Evolutionary conservation across 768 basidiomycete species (phyloP).

Genomic region (Lactarius trivialis): DNA sequence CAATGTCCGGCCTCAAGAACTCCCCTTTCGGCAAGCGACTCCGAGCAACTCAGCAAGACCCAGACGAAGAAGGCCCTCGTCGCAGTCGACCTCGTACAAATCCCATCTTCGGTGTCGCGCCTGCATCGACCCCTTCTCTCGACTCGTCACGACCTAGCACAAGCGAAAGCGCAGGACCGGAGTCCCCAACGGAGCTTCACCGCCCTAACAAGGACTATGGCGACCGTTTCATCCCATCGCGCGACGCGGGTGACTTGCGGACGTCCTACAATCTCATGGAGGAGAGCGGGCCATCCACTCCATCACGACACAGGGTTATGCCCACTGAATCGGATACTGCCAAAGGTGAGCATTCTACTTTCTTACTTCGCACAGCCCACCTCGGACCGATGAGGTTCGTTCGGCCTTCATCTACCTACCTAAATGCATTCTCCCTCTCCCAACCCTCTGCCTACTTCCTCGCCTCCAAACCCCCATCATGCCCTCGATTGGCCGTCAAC

Average conservation of each 20-base stretch:
- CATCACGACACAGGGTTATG: conserved; percentile 36
- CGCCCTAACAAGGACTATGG: conserved; percentile 33
- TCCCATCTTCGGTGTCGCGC: conserved; percentile 46
- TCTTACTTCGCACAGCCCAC: neutral
- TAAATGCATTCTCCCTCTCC: neutral
- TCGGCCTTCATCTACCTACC: neutral
- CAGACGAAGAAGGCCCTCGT: conserved; percentile 48
- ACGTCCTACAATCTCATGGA: conserved; percentile 57
- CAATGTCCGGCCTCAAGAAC: conserved; percentile 75
- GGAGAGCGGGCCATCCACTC: conserved; percentile 35
- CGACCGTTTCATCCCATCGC: conserved; percentile 58
- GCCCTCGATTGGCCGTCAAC: neutral
- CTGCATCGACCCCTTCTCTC: conserved; percentile 48
- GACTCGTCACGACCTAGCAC: conserved; percentile 47
- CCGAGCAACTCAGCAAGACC: conserved; percentile 61
- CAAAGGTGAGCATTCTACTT: conserved; percentile 30
- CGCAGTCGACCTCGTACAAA: conserved; percentile 47
- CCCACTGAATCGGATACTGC: conserved; percentile 41
- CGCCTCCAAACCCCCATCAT: neutral
- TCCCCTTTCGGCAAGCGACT: conserved; percentile 80
- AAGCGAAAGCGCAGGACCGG: conserved; percentile 48
- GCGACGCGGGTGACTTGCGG: conserved; percentile 54
- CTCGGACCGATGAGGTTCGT: neutral
- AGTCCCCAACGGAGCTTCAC: conserved; percentile 31
- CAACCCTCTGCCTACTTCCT: neutral